These are phyloP conservation scores for Exophiala phaeomuriformis DNA, from an alignment of 2,329 filamentous ascomycete genomes.

Conservation along the genomic window DNA sequence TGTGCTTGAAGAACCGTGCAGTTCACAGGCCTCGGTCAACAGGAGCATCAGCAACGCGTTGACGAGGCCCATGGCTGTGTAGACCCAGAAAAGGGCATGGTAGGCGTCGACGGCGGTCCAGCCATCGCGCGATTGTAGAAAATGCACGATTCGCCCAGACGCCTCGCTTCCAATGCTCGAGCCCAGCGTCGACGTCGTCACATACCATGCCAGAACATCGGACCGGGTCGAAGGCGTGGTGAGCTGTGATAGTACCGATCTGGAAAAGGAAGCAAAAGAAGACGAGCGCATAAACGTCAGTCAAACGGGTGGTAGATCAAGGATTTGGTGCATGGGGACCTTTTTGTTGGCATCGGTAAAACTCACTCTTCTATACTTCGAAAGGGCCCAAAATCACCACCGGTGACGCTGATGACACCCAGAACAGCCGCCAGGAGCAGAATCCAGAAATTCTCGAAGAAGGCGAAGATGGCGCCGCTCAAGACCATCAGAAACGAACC, in stretches of 20 bases:
- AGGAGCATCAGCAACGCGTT: constrained; percentile 44
- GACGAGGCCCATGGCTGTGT: constrained; percentile 48
- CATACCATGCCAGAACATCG: constrained; percentile 30
- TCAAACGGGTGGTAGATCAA: constrained; percentile 11
- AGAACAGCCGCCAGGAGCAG: constrained; percentile 52
- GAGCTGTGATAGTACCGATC: constrained; percentile 33
- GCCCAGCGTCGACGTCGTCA: constrained; percentile 51
- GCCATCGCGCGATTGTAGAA: constrained; percentile 38
- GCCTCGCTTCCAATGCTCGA: constrained; percentile 49
- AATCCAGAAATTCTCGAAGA: constrained; percentile 50
- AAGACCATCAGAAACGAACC: constrained; percentile 51
- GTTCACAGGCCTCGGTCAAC: constrained; percentile 48
- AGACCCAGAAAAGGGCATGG: constrained; percentile 53
- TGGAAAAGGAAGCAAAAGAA: constrained; percentile 23
- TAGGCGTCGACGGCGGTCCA: constrained; percentile 49
- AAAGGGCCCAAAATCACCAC: constrained; percentile 59
- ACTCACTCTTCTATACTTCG: constrained; percentile 53
- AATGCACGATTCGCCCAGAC: constrained; percentile 47
- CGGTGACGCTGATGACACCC: constrained; percentile 56
- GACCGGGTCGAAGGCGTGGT: constrained; percentile 24
- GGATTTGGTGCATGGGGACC: no score
- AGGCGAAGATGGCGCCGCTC: constrained; percentile 51
- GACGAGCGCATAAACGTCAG: background rate
- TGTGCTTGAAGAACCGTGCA: constrained; percentile 26
- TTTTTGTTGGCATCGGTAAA: no score